These are phyloP conservation scores for Physcia stellaris DNA, from an alignment of 495 filamentous ascomycete species.

Conservation along the genomic window DNA sequence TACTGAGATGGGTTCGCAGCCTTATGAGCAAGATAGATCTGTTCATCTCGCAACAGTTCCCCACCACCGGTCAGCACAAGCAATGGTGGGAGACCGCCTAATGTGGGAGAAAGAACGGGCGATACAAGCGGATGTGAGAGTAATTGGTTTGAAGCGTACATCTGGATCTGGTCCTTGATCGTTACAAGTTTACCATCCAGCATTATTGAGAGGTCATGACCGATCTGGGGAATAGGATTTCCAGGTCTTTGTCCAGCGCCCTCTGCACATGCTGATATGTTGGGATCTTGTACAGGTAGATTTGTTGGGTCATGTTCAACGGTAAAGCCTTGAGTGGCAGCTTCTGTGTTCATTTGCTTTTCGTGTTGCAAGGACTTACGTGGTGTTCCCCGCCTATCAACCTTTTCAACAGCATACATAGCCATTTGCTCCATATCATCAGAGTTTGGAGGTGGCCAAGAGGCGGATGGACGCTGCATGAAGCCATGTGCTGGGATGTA, in stretches of 20 bases:
- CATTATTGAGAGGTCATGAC: slow-evolving; percentile 39
- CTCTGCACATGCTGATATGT: slow-evolving; percentile 10
- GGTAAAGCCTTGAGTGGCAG: slow-evolving; percentile 29
- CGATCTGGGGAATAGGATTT: slow-evolving; percentile 25
- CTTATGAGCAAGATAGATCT: slow-evolving; percentile 91
- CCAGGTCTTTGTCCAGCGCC: slow-evolving; percentile 9
- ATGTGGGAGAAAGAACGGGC: slow-evolving; percentile 67
- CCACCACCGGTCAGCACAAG: slow-evolving; percentile 77
- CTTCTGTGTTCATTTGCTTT: slow-evolving; percentile 15
- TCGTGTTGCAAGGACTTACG: slow-evolving; percentile 19
- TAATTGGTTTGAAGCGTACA: slow-evolving; percentile 84
- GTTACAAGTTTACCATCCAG: slow-evolving; percentile 56
- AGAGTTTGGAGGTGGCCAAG: slow-evolving; percentile 83
- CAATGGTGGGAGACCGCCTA: slow-evolving; percentile 79
- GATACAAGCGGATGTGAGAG: slow-evolving; percentile 81
- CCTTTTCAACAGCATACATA: slow-evolving; percentile 23
- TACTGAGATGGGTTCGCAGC: slow-evolving; percentile 68
- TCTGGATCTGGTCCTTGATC: slow-evolving; percentile 86
- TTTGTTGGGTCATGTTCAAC: slow-evolving; percentile 13
- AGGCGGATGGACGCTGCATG: slow-evolving; percentile 62
- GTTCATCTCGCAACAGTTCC: slow-evolving; percentile 82
- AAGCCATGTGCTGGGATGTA: slow-evolving; percentile 85
- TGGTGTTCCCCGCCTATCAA: slow-evolving; percentile 19
- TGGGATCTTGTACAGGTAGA: slow-evolving; percentile 13
- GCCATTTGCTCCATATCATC: slow-evolving; percentile 42